Conservation (phyloP, 495 filamentous ascomycete genomes). For the Penicillium cataractarum region DNA sequence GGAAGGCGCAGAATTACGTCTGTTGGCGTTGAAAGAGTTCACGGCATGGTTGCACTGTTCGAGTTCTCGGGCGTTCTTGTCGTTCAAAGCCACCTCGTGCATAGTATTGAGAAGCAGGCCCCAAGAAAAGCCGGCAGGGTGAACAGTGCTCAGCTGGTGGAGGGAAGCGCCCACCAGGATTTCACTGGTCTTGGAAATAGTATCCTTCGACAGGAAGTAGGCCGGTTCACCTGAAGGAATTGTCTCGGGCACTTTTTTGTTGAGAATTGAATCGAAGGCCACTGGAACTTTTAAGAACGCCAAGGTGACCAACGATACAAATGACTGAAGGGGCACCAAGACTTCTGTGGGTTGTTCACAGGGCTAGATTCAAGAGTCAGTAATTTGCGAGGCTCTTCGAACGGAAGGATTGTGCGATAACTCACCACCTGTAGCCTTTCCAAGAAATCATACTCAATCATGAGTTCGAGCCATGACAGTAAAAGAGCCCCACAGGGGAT, state of each 20-base stretch:
- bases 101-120: conserved; percentile 71
- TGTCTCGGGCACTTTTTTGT: conserved; percentile 18
- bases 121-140: conserved; percentile 77
- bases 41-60: conserved; percentile 65
- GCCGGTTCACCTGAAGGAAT: conserved; percentile 42
- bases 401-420: conserved; percentile 10
- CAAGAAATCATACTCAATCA: conserved; percentile 66
- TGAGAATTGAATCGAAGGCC: conserved; percentile 37
- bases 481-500: conserved; percentile 62
- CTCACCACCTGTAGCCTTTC: conserved; percentile 60
- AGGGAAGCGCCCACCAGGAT: conserved; percentile 58
- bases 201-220: conserved; percentile 64
- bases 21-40: conserved; percentile 52
- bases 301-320: conserved; percentile 74
- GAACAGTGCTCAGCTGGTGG: conserved; percentile 53
- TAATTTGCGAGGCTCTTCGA: background rate
- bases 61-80: conserved; percentile 62
- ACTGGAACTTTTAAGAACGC: conserved; percentile 69
- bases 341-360: conserved; percentile 53
- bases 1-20: conserved; percentile 30
- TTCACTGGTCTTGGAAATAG: conserved; percentile 66
- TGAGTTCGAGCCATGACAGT: conserved; percentile 73
- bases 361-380: conserved; percentile 42
- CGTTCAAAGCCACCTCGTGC: conserved; percentile 58
- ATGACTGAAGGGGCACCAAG: conserved; percentile 62